Evolutionary conservation across 202 grass and related monocot species (phyloP).

Genomic region (Brachypodium distachyon): DNA sequence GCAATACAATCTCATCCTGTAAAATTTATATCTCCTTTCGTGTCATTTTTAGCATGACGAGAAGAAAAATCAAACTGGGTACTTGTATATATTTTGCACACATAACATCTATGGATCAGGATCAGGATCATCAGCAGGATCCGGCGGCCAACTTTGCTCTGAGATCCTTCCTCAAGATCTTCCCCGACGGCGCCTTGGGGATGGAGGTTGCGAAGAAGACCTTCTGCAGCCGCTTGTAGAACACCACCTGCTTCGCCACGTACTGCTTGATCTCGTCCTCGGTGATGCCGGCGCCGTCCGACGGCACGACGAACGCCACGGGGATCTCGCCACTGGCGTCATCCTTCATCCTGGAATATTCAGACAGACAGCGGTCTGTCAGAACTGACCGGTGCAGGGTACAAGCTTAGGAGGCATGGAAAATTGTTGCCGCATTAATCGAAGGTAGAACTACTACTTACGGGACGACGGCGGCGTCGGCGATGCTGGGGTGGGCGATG

Average conservation of each 20-base stretch:
- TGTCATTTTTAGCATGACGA: background rate
- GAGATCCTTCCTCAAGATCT: conserved; percentile 56
- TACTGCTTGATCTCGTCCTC: conserved; percentile 60
- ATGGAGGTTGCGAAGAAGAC: conserved; percentile 41
- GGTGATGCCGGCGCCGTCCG: conserved; percentile 12
- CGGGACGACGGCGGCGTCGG: conserved; percentile 50
- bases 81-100: background rate
- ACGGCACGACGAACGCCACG: conserved; percentile 48
- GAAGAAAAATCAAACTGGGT: background rate
- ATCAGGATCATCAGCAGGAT: background rate
- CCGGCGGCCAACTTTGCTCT: conserved; percentile 33
- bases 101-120: background rate
- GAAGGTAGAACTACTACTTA: conserved; percentile 15
- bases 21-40: background rate
- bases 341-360: conserved; percentile 30
- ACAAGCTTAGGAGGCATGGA: background rate
- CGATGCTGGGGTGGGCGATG: conserved; percentile 34
- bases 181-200: conserved; percentile 54
- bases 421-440: background rate
- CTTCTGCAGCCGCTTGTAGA: conserved; percentile 59
- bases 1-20: background rate
- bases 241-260: conserved; percentile 55
- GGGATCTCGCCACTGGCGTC: conserved; percentile 49
- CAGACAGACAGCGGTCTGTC: background rate
- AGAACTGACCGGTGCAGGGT: too few species aligned